Evolutionary conservation across 805 yeast genomes (phyloP), one percentile per base, ranked within the genome.

Genomic region (Kodamaea hsintzibuensis): DNA sequence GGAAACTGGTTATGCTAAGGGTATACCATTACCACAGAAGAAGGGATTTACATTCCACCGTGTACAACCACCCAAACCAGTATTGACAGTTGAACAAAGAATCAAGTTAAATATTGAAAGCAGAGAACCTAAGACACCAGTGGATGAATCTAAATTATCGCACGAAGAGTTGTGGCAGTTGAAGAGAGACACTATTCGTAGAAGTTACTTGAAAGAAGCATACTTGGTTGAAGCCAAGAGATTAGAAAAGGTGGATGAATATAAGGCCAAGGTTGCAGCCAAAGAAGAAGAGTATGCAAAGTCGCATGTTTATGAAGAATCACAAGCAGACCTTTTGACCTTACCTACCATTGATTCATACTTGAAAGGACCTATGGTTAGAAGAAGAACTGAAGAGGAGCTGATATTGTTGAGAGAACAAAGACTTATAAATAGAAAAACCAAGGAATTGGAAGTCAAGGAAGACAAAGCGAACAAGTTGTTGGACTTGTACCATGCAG

Each of bases 311-410:
- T 66, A 73, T 50, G 79, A 78, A 51, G 79, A 77, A 58, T 69
- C 81, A 5, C 77, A 75, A 49, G 86, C 90, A 19, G 78, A 83
- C 48, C 74, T 77, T 62, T 79, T 86, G 63, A 89, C 96, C 1
- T 75, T 90, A 49, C 97, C 97, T 47, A 88, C 96, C 1, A 76
- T 91, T 54, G 91, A 87, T 62, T 77, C 80, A 39, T 78, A 84
- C 58, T 69, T 89, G 56, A 68, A 79, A 18, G 89, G 89, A 2
- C 89, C 93, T 13, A 72, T 91, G 56, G 82, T 92, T 77, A 80
- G 88, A 64, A 81, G 73, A 47, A 81, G 96, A 68, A 87, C 96
- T 0, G 76, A 73, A 19, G 95, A 85, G 62, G 96, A 92, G 70
- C 68, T 71, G 49, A 80, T 78, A 51, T 62, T 80, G 27, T 71